Conservation (phyloP, 2,329 filamentous ascomycete species). For the Trichoderma semiorbis region DNA sequence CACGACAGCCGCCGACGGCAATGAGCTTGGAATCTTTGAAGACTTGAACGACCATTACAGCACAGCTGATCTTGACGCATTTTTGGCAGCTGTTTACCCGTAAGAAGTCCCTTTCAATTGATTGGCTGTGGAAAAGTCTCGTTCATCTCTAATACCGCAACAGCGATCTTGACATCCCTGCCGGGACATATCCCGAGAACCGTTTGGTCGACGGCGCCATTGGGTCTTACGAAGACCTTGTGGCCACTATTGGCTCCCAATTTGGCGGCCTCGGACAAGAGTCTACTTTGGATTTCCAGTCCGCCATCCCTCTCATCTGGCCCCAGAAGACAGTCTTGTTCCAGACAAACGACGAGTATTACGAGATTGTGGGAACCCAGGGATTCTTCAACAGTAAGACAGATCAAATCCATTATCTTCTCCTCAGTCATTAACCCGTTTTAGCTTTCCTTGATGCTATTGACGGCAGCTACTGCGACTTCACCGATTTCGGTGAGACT, state of each 20-base stretch:
- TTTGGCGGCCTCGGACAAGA: neutral
- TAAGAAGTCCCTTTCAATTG: neutral
- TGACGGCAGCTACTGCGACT: slow-evolving; percentile 42
- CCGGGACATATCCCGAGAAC: neutral
- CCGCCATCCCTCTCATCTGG: neutral
- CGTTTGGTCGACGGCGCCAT: neutral
- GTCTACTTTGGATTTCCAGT: neutral
- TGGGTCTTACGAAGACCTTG: neutral
- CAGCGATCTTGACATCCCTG: neutral
- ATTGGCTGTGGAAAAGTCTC: neutral
- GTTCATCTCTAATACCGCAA: neutral
- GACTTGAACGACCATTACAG: neutral
- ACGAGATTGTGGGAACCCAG: neutral
- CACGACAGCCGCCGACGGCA: neutral
- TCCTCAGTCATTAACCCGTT: neutral
- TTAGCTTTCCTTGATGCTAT: slow-evolving; percentile 39
- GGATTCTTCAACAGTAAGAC: neutral
- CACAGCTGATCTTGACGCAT: neutral
- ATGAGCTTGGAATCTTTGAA: slow-evolving; percentile 11
- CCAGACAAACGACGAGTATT: slow-evolving; percentile 1
- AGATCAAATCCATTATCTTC: neutral
- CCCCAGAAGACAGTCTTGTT: neutral
- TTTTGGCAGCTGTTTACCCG: neutral
- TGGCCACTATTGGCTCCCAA: neutral
- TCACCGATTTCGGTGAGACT: slow-evolving; percentile 26